These are phyloP conservation scores for Salix dunnii DNA, from an alignment of 345 rosid genomes.

Conservation along the genomic window DNA sequence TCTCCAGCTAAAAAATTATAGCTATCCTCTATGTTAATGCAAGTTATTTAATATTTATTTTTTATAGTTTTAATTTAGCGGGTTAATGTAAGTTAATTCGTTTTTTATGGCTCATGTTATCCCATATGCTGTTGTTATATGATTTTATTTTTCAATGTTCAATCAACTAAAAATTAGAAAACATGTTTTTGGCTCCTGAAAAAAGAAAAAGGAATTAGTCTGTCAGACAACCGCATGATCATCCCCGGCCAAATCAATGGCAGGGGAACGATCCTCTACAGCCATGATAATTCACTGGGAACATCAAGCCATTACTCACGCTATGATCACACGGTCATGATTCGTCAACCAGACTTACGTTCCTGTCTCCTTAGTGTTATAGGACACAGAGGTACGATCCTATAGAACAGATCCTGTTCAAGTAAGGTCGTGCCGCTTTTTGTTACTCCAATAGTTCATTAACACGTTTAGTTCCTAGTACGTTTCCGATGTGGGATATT, in stretches of 20 bases:
- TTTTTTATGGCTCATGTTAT: too few relatives aligned
- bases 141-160: too few relatives aligned
- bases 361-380: background rate
- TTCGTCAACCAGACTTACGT: background rate
- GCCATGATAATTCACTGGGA: too few relatives aligned
- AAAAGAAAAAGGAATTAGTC: background rate
- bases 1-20: too few relatives aligned
- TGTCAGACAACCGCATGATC: slow-evolving; percentile 15
- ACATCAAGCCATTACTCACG: background rate
- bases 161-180: too few relatives aligned
- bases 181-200: background rate
- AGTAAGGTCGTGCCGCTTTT: background rate
- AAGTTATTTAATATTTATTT: too few relatives aligned
- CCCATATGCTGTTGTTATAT: too few relatives aligned
- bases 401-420: slow-evolving; percentile 28
- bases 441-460: accelerated
- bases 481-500: background rate
- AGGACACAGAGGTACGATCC: slow-evolving; percentile 18
- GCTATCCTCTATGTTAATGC: too few relatives aligned
- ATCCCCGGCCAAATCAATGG: background rate
- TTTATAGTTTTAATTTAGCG: too few relatives aligned
- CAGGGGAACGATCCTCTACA: slow-evolving; percentile 6
- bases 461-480: accelerated
- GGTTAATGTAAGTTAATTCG: too few relatives aligned
- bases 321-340: background rate